Evolutionary conservation across 2,329 filamentous ascomycete species (phyloP), one percentile per base, ranked within the genome.

Genomic region (Alternaria sp.): DNA sequence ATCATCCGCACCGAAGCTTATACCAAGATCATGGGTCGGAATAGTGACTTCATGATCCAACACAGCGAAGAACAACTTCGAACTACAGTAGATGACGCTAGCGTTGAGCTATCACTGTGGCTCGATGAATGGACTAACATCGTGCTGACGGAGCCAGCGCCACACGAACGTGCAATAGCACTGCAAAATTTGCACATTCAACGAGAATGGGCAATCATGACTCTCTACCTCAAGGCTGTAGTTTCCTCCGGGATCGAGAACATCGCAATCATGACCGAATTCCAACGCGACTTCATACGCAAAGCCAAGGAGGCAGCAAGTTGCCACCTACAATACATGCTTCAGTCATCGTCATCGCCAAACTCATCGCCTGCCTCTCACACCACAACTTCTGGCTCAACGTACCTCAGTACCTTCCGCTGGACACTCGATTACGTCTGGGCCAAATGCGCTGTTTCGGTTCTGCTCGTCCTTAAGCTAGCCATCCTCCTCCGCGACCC

Each of bases 401-500:
- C 67, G 2, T 86, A 86, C 62, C 78, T 86, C 8, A 79, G 76
- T 13, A 82, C 81, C 14, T 79, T 86, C 33, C 80, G 79, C 29
- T 85, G 82, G 62, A 83, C 83, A 0, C 84, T 85, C 79, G 83
- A 85, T 54, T 86, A 85, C 58, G 83, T 86, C 21, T 85, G 84
- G 83, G 84, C 83, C 0, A 86, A 86, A 67, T 83, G 82, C 50
- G 83, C 83, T 0, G 86, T 85, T 60, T 85, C 82, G n/a, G 83
- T 85, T 42, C 72, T 86, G 2, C 75, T 86, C 1, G 78, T 85
- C 1, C 78, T 86, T 2, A 84, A 84, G 56, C 74, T 86, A 3
- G 80, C 82, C 0, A 79, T 82, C 0, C 75, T 86, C 1, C 72
- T 85, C 0, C 80, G 80, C 0, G 80, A 83, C 8, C 69, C 66